Percentiles rank a stretch among this genome's conserved stretches.
Evolutionary conservation across 192 early-diverging fungal genomes (phyloP).

Genomic region (Coemansia guatemalensis): DNA sequence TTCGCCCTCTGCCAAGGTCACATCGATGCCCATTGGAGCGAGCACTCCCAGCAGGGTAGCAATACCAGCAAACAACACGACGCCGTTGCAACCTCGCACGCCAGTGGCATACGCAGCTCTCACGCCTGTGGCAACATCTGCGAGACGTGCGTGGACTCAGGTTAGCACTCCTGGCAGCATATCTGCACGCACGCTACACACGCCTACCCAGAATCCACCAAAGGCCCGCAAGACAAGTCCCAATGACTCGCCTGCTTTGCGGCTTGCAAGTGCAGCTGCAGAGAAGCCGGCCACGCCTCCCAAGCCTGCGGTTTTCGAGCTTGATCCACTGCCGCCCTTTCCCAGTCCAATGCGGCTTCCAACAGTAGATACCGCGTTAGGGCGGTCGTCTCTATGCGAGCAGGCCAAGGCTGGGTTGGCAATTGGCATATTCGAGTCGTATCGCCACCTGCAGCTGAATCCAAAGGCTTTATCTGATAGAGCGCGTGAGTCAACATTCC

Average conservation of each 20-base stretch:
- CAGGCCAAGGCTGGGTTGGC: constrained; percentile 45
- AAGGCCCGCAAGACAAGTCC: background rate
- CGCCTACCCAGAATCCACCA: background rate
- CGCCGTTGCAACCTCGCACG: background rate
- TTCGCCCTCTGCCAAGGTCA: background rate
- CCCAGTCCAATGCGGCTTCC: constrained; percentile 8
- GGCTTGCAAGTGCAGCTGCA: background rate
- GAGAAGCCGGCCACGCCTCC: background rate
- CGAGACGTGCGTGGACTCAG: background rate
- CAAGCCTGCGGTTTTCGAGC: background rate
- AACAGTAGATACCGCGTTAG: background rate
- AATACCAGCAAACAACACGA: background rate
- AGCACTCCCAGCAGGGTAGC: background rate
- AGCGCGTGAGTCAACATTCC: constrained; percentile 12
- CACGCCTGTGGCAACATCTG: background rate
- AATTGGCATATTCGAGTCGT: constrained; percentile 27
- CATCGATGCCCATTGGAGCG: background rate
- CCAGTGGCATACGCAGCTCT: background rate
- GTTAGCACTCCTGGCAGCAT: background rate
- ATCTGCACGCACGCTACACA: background rate
- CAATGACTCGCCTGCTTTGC: background rate
- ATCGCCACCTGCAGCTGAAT: constrained; percentile 23
- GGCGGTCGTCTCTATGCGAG: constrained; percentile 18
- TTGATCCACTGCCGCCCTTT: constrained; percentile 33
- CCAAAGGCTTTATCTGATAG: constrained; percentile 9